phyloP scores from a whole-genome alignment of 257 asterid species.

The Rehmannia glutinosa region DNA sequence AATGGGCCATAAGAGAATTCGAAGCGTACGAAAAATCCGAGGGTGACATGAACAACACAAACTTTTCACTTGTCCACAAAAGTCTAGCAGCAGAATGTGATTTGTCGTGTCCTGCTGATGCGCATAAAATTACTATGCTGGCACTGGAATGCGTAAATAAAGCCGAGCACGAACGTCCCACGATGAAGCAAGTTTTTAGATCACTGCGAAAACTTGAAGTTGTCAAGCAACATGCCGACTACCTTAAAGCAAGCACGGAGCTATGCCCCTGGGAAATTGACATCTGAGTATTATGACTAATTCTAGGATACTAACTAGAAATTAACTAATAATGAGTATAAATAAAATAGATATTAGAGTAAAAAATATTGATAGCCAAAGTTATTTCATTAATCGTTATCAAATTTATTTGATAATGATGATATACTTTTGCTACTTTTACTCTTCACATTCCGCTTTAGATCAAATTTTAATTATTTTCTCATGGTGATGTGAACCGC shows the following conservation, averaged over 20 bases:
- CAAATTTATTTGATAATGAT: too few species aligned
- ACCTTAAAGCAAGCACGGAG: neutral
- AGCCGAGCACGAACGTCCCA: neutral
- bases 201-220: neutral
- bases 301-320: too few species aligned
- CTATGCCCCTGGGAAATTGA: neutral
- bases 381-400: too few species aligned
- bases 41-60: neutral
- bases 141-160: neutral
- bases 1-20: neutral
- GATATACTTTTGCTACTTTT: too few species aligned
- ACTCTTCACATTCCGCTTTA: too few species aligned
- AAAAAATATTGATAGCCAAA: too few species aligned
- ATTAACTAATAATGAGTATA: too few species aligned
- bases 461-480: too few species aligned
- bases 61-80: conserved; percentile 10
- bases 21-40: neutral
- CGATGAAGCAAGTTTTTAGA: neutral
- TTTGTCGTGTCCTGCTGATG: neutral
- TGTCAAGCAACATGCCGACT: neutral
- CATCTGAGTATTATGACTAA: too few species aligned
- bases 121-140: neutral
- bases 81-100: neutral
- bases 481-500: too few species aligned
- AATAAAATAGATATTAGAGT: too few species aligned